Base-by-base conservation (phyloP, 164 flowering plant genomes). In the Santalum album region DNA sequence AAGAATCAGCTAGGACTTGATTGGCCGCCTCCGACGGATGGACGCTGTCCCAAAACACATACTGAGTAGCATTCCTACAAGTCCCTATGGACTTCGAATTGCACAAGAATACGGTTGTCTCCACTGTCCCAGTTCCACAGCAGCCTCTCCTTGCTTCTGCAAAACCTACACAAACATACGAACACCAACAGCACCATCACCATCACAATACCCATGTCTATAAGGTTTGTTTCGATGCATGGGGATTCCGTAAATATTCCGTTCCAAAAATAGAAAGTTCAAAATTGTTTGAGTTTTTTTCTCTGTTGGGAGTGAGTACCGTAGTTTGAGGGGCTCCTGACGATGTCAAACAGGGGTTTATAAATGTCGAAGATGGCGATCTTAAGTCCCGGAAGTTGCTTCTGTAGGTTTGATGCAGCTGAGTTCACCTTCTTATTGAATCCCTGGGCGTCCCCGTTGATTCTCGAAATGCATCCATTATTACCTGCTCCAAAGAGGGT, bases 11-110 rank as follows among this genome's bases (percentile, higher is more conserved):
- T 20, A 94, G 84, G 54, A 85, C 65, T 57, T 78, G 81, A 59
- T 94, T 90, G 17, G 99, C 83, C 22, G 92, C 95, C 51, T 90
- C 71, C 49, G 96, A 81, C n/a, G 96, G 99, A 66, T 92, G 99
- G 24, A 92, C 96, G 50, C 78, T 72, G 72, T 92, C 99, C 82
- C 83, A 92, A 61, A 92, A 92, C 58, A 89, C 95, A 49, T 82
- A 87, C 49, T 82, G 71, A 6, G 83, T 78, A 12, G 99, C 97
- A 63, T 92, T 90, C 9, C 66, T 35, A 43, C 97, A 92, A 23
- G 99, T 92, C 32, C 99, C 97, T 9, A 63, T 50, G 0, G 97
- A 75, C 62, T 78, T 76, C 0, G 79, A 76, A 61, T 92, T 90
- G 78, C 99, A 92, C 62, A 92, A 54, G 12, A 83, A 46, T 5